Conservation (phyloP, 371 early-diverging fungal genomes). For the Rhizopus microsporus region DNA sequence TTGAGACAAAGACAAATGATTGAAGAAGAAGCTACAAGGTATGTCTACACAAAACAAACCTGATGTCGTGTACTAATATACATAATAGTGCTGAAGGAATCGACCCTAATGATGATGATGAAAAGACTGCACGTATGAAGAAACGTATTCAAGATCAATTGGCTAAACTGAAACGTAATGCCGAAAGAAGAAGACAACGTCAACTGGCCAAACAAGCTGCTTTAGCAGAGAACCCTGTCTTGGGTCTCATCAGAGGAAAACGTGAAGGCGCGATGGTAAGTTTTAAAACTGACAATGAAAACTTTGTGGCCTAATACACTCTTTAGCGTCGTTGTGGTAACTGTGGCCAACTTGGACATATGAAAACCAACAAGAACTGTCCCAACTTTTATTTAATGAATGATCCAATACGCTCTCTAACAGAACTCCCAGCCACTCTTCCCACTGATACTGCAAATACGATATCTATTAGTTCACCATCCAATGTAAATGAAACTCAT, state of each 20-base stretch:
- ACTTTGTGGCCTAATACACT: neutral
- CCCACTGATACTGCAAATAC: neutral
- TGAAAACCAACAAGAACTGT: slow-evolving; percentile 87
- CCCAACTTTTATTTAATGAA: slow-evolving; percentile 63
- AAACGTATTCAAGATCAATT: slow-evolving; percentile 64
- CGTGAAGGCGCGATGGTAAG: slow-evolving; percentile 56
- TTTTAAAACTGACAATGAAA: slow-evolving; percentile 2
- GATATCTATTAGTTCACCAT: too few species aligned
- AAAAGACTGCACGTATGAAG: slow-evolving; percentile 65
- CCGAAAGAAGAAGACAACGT: slow-evolving; percentile 59
- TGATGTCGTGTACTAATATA: neutral
- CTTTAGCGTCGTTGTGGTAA: slow-evolving; percentile 75
- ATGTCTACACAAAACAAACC: neutral
- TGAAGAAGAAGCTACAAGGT: slow-evolving; percentile 65
- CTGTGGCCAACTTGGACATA: slow-evolving; percentile 85
- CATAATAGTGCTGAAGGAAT: slow-evolving; percentile 48
- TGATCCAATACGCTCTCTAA: slow-evolving; percentile 8
- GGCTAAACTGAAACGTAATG: slow-evolving; percentile 64
- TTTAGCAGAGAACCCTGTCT: slow-evolving; percentile 52
- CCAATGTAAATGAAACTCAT: too few species aligned
- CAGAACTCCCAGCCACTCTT: neutral
- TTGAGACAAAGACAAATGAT: slow-evolving; percentile 81
- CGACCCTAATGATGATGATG: slow-evolving; percentile 62
- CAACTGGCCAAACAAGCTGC: slow-evolving; percentile 51
- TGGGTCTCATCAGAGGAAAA: slow-evolving; percentile 59